Evolutionary conservation across 2,329 filamentous ascomycete species (phyloP).

Genomic region (Exophiala dermatitidis): DNA sequence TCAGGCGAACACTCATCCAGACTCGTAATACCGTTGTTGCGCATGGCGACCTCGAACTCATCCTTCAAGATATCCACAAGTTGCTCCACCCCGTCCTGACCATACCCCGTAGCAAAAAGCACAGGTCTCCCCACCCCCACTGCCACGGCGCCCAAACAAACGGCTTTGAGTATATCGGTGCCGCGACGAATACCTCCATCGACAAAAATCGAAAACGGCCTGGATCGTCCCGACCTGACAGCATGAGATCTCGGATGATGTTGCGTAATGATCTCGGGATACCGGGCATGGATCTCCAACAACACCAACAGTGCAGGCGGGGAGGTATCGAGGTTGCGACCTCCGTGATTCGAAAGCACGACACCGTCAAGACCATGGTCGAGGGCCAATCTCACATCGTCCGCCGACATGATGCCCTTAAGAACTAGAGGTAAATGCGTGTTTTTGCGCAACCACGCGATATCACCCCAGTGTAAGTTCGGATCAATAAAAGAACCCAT

Average conservation of each 20-base stretch:
- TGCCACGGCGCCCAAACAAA: constrained; percentile 48
- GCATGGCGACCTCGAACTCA: constrained; percentile 45
- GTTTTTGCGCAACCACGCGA: constrained; percentile 46
- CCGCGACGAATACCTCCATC: constrained; percentile 46
- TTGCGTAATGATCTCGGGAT: constrained; percentile 45
- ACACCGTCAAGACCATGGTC: constrained; percentile 49
- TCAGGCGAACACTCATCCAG: constrained; percentile 40
- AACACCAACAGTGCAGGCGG: constrained; percentile 46
- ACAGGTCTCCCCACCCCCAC: constrained; percentile 50
- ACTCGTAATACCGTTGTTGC: constrained; percentile 41
- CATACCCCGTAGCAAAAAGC: constrained; percentile 48
- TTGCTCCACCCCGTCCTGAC: constrained; percentile 49
- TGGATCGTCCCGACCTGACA: constrained; percentile 16
- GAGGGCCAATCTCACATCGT: constrained; percentile 49
- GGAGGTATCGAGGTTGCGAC: constrained; percentile 49
- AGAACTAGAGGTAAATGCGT: constrained; percentile 48
- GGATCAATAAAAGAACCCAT: constrained; percentile 51
- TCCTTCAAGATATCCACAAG: constrained; percentile 46
- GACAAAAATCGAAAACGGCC: constrained; percentile 44
- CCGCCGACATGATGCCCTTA: constrained; percentile 52
- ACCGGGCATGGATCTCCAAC: constrained; percentile 46
- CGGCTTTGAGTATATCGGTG: constrained; percentile 49
- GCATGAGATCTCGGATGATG: constrained; percentile 24
- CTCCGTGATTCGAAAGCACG: constrained; percentile 53
- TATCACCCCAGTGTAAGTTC: constrained; percentile 47